Evolutionary conservation across 768 basidiomycete species (phyloP).

Genomic region (Galerina sulciceps): DNA sequence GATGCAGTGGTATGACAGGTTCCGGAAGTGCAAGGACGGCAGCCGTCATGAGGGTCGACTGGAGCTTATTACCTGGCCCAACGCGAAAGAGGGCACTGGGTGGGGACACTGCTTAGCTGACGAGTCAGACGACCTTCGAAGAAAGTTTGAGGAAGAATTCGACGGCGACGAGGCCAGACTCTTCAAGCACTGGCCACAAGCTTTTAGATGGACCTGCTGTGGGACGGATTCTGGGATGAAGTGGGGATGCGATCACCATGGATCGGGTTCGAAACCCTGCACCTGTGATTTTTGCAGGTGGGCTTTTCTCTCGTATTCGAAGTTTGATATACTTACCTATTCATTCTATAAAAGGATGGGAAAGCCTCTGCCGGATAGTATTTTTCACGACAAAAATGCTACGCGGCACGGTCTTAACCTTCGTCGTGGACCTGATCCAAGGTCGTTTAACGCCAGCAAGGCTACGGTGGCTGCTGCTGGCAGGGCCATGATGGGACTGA

Average conservation of each 20-base stretch:
- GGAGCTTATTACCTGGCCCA: slow-evolving; percentile 41
- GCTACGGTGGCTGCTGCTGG: slow-evolving; percentile 23
- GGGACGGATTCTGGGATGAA: slow-evolving; percentile 36
- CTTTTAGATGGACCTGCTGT: slow-evolving; percentile 44
- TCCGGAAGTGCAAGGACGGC: slow-evolving; percentile 35
- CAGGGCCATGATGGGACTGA: slow-evolving; percentile 27
- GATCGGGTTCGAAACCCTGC: slow-evolving; percentile 36
- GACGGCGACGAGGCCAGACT: slow-evolving; percentile 31
- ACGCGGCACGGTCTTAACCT: slow-evolving; percentile 35
- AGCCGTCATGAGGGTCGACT: slow-evolving; percentile 35
- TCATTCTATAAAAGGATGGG: slow-evolving; percentile 32
- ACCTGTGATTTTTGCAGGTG: slow-evolving; percentile 44
- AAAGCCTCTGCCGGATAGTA: slow-evolving; percentile 31
- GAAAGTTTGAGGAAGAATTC: slow-evolving; percentile 30
- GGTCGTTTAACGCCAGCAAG: slow-evolving; percentile 28
- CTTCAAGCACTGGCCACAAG: slow-evolving; percentile 32
- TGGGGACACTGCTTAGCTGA: slow-evolving; percentile 32
- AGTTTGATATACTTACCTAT: neutral
- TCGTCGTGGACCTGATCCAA: slow-evolving; percentile 35
- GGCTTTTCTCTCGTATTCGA: neutral
- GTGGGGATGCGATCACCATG: slow-evolving; percentile 44
- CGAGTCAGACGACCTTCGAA: slow-evolving; percentile 32
- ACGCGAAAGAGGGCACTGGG: slow-evolving; percentile 27
- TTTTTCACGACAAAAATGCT: slow-evolving; percentile 31
- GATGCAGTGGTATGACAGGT: slow-evolving; percentile 34